phyloP scores from a whole-genome alignment of 345 rosid species.

The Gynandropsis gynandra region DNA sequence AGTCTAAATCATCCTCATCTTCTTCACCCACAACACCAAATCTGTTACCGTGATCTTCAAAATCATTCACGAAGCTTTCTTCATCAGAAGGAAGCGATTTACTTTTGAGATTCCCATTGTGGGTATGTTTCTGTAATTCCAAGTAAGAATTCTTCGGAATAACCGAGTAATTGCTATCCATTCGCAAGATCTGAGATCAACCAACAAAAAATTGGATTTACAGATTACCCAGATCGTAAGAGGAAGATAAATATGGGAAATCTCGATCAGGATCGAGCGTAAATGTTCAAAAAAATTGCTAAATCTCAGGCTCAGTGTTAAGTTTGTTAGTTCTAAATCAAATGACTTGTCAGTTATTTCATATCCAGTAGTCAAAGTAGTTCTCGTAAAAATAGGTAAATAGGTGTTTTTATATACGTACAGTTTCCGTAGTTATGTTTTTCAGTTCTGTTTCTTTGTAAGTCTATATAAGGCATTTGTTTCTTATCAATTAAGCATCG shows the following conservation, averaged over 20 bases:
- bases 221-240: neutral
- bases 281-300: conserved; percentile 15
- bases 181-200: conserved; percentile 25
- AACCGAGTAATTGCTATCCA: conserved; percentile 66
- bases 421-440: too few relatives aligned
- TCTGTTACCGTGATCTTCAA: conserved; percentile 14
- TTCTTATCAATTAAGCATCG: too few relatives aligned
- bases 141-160: conserved; percentile 48
- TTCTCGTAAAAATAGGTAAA: too few relatives aligned
- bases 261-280: neutral
- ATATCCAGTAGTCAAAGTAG: too few relatives aligned
- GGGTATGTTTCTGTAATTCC: conserved; percentile 48
- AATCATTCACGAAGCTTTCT: conserved; percentile 28
- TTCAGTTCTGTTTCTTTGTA: too few relatives aligned
- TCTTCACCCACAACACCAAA: conserved; percentile 10
- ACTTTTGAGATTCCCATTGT: conserved; percentile 29
- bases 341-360: too few relatives aligned
- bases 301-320: conserved; percentile 15
- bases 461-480: too few relatives aligned
- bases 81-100: conserved; percentile 38
- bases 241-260: conserved; percentile 16
- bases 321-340: too few relatives aligned
- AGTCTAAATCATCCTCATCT: conserved; percentile 31
- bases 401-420: too few relatives aligned
- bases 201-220: neutral